Evolutionary conservation across 2,329 filamentous ascomycete genomes (phyloP).

Genomic region (Scorias spongiosa): DNA sequence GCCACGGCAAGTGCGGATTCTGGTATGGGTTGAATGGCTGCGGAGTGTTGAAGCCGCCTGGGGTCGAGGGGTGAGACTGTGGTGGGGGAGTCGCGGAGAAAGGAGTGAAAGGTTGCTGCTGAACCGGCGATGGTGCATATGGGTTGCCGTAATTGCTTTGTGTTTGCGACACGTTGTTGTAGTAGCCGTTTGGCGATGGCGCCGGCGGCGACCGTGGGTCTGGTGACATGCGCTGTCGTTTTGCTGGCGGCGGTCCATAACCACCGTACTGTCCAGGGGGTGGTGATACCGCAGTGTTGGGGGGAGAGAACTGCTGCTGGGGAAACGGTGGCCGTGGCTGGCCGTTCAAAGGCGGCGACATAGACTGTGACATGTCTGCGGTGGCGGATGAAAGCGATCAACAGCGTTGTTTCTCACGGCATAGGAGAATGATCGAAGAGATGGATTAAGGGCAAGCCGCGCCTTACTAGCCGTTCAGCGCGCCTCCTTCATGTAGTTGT

Average conservation of each 20-base stretch:
- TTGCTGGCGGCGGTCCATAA: conserved; percentile 52
- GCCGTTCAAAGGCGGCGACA: background rate
- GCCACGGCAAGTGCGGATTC: conserved; percentile 8
- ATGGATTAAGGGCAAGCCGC: too few species aligned
- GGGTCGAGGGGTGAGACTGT: conserved; percentile 7
- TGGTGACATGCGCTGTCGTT: conserved; percentile 57
- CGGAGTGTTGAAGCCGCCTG: conserved; percentile 14
- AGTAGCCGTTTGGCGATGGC: conserved; percentile 39
- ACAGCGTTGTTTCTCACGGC: too few species aligned
- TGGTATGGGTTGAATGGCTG: conserved; percentile 14
- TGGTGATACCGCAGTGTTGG: conserved; percentile 39
- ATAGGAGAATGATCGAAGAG: too few species aligned
- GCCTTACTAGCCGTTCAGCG: background rate
- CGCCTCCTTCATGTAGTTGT: background rate
- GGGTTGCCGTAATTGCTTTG: conserved; percentile 24
- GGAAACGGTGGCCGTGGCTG: conserved; percentile 42
- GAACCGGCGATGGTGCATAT: conserved; percentile 22
- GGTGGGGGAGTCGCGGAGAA: conserved; percentile 7
- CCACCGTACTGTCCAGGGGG: conserved; percentile 27
- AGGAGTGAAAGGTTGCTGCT: conserved; percentile 9
- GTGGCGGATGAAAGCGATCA: background rate
- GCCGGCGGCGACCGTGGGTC: conserved; percentile 41
- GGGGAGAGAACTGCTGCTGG: conserved; percentile 18
- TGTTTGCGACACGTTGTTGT: conserved; percentile 11
- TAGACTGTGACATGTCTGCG: background rate